Conservation (phyloP, 345 rosid genomes). For the Citrus hindsii region DNA sequence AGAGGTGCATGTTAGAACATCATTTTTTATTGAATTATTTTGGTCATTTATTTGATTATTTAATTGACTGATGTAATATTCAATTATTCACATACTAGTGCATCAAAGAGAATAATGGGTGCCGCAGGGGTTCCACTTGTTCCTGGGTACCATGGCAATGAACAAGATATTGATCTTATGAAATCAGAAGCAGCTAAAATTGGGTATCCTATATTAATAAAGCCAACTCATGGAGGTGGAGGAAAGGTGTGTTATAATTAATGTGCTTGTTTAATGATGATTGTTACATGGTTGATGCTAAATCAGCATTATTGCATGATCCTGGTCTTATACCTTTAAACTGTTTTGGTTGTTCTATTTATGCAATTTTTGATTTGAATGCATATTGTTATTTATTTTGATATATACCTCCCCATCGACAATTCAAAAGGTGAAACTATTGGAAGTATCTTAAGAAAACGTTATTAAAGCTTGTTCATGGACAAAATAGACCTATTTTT, state of each 20-base stretch:
- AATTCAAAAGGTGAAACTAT: background rate
- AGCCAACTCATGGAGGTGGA: slow-evolving; percentile 96
- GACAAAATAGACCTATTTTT: background rate
- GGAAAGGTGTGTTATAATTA: slow-evolving; percentile 60
- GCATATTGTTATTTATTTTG: background rate
- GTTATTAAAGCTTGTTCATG: background rate
- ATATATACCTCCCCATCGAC: background rate
- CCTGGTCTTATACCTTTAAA: background rate
- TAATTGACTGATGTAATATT: slow-evolving; percentile 6
- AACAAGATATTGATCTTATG: slow-evolving; percentile 82
- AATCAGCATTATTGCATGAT: background rate
- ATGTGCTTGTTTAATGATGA: background rate
- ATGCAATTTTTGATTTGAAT: background rate
- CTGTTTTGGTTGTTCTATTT: background rate
- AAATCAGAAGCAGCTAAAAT: slow-evolving; percentile 83
- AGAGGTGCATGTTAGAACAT: slow-evolving; percentile 47
- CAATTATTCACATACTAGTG: slow-evolving; percentile 42
- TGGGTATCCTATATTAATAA: slow-evolving; percentile 84
- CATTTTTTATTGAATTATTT: background rate
- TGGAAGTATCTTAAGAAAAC: background rate
- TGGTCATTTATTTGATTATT: background rate
- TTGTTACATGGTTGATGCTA: background rate
- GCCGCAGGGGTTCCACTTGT: slow-evolving; percentile 96
- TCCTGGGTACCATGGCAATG: slow-evolving; percentile 89
- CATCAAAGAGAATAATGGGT: slow-evolving; percentile 96